phyloP scores from a whole-genome alignment of 805 yeast species.

The Saccharomycopsis sp. region DNA sequence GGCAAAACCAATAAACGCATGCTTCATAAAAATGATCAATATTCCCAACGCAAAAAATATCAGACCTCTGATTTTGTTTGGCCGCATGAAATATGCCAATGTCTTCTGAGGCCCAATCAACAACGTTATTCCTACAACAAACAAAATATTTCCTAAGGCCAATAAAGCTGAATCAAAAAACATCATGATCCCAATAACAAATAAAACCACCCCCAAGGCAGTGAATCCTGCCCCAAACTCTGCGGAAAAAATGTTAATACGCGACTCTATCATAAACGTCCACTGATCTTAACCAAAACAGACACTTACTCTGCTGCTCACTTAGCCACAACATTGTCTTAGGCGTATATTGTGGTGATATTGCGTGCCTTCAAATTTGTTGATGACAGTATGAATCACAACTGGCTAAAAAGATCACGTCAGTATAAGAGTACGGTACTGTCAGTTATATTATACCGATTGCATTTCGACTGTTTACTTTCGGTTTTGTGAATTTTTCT shows the following conservation, averaged over 20 bases:
- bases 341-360: no score
- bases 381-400: background rate
- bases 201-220: constrained; percentile 51
- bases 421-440: no score
- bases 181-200: constrained; percentile 74
- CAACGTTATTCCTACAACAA: constrained; percentile 73
- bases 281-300: background rate
- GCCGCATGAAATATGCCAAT: constrained; percentile 74
- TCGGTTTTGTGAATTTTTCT: no score
- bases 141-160: constrained; percentile 81
- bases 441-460: no score
- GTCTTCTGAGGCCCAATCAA: constrained; percentile 88
- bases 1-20: constrained; percentile 78
- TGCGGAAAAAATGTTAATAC: constrained; percentile 1
- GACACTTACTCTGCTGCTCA: constrained; percentile 19
- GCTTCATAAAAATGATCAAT: constrained; percentile 57
- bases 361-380: no score
- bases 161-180: constrained; percentile 84
- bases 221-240: constrained; percentile 21
- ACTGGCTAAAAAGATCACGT: no score
- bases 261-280: background rate
- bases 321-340: constrained; percentile 21
- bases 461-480: no score
- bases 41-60: constrained; percentile 74
- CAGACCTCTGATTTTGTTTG: constrained; percentile 80